phyloP scores from a whole-genome alignment of 2,329 filamentous ascomycete species.

The Dendryphion nanum region DNA sequence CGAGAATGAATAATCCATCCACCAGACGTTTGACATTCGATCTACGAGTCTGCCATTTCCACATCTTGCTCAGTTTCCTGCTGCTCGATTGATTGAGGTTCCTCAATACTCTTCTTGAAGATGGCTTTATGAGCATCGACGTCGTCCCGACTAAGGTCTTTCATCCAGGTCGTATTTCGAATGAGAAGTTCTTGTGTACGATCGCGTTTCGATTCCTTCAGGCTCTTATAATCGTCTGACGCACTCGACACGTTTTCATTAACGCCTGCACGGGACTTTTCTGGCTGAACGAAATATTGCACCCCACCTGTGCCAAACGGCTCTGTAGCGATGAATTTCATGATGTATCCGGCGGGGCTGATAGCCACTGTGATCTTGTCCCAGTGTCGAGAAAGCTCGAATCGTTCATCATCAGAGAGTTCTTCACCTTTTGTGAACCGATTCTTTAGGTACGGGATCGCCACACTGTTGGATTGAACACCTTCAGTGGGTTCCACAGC shows the following conservation, averaged over 20 bases:
- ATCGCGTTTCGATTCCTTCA: conserved; percentile 31
- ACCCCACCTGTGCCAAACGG: conserved; percentile 29
- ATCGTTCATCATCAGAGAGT: conserved; percentile 27
- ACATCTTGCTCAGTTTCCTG: conserved; percentile 25
- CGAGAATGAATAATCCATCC: no score
- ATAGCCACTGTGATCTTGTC: conserved; percentile 48
- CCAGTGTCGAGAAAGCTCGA: conserved; percentile 30
- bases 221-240: conserved; percentile 28
- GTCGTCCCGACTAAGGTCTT: conserved; percentile 45
- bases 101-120: conserved; percentile 32
- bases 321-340: conserved; percentile 44
- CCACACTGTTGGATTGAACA: conserved; percentile 33
- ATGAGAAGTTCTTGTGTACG: conserved; percentile 43
- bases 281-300: conserved; percentile 42
- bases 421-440: conserved; percentile 37
- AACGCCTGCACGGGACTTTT: conserved; percentile 33
- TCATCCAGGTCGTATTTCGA: conserved; percentile 48
- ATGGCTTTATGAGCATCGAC: conserved; percentile 44
- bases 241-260: conserved; percentile 34
- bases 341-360: conserved; percentile 42
- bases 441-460: conserved; percentile 44
- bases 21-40: no score
- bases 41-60: conserved; percentile 28
- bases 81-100: conserved; percentile 10
- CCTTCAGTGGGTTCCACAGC: conserved; percentile 76